Evolutionary conservation across 2,329 filamentous ascomycete species (phyloP), one percentile per base, ranked within the genome.

Genomic region (Colletotrichum sp.): DNA sequence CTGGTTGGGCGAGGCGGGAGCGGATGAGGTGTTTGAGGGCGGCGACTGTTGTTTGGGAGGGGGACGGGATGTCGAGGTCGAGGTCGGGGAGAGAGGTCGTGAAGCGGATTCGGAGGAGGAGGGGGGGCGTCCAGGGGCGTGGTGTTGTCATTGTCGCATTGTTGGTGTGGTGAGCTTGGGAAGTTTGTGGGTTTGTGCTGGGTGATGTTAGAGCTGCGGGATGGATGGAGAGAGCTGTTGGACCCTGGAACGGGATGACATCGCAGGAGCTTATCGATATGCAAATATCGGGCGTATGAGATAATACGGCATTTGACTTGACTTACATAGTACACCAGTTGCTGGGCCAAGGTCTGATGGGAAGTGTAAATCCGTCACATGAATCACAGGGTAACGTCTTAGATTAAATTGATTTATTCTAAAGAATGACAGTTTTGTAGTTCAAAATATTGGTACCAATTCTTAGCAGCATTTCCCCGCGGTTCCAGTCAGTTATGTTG

Each of bases 21-120:
- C 97, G 95, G 82, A 98, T 95, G 67, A 94, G 89, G 80, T 94
- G 93, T 84, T 98, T 98, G 73, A 98, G 90, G 3, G 93, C 91
- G 71, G 95, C 90, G 70, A 95, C 91, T 56, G 95, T 95, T 13
- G 94, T 96, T 36, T 89, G 88, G 64, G 88, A 84, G 0, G 96
- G 95, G 8, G 89, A 86, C 65, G 91, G 84, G 81, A 98, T 92
- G 80, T 95, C 92, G 76, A 98, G 91, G 55, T 93, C 90, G 52
- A 98, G 91, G 83, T 98, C 97, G 18, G 95, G 93, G 73, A 96
- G 90, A 2, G 95, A 93, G 76, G 93, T 93, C 69, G 95, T 95
- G 90, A 99, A 98, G 84, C 96, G 96, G 83, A 98, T 93, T 48
- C 95, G 96, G 61, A 98, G 89, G 80, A 94, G 92, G 72, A 98